phyloP scores from a whole-genome alignment of 805 yeast genomes.

The Metschnikowia lunata region DNA sequence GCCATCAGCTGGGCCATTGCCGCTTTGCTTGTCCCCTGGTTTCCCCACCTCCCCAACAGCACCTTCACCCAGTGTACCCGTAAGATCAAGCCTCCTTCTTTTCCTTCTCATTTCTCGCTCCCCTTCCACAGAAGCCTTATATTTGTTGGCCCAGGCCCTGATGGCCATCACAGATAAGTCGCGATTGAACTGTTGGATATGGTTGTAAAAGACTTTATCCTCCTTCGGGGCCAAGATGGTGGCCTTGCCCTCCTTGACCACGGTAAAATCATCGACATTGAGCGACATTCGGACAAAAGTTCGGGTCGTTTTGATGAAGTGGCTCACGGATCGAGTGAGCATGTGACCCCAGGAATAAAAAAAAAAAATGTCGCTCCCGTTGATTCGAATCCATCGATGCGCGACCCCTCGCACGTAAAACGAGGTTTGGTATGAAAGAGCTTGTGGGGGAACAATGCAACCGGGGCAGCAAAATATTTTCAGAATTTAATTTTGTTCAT shows the following conservation, averaged over 20 bases:
- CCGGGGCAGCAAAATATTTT: no score
- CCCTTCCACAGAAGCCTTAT: constrained; percentile 34
- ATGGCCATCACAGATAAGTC: constrained; percentile 84
- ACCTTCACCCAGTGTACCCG: not conserved
- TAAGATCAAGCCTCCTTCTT: constrained; percentile 11
- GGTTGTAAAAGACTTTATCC: constrained; percentile 88
- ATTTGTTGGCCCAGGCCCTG: constrained; percentile 76
- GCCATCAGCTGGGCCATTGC: no score
- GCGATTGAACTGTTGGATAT: constrained; percentile 93
- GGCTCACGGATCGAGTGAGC: not conserved
- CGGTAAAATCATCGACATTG: constrained; percentile 27
- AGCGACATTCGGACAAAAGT: constrained; percentile 13
- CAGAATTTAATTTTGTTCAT: no score
- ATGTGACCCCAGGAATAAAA: not conserved
- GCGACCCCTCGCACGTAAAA: no score
- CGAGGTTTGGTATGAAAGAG: no score
- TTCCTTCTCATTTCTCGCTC: constrained; percentile 21
- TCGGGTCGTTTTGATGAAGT: not conserved
- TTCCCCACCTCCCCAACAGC: not conserved
- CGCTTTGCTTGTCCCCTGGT: not conserved
- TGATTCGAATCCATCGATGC: no score
- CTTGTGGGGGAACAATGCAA: no score
- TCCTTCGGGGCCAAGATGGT: constrained; percentile 75
- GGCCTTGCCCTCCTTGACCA: constrained; percentile 74
- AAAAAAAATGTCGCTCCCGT: no score